Base-by-base conservation (phyloP, 768 basidiomycete genomes). In the Trametes maxima region DNA sequence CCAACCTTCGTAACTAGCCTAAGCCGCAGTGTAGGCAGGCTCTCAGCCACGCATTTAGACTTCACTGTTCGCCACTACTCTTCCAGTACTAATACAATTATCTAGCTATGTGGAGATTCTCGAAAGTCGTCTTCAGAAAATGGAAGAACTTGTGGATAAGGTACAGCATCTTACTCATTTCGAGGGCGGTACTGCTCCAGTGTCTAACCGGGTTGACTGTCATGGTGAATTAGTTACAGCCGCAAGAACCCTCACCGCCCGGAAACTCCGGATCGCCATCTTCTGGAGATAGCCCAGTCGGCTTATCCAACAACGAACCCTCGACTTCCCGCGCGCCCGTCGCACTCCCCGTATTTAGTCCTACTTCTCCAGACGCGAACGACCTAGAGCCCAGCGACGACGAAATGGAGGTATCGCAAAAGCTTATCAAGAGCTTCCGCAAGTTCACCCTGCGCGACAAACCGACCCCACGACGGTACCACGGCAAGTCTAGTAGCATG, bases 401-500 rank as follows among this genome's bases (percentile, higher is more conserved):
- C 39, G 68, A 68, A 25, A 33, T 49, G 35, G 65, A 62, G 47
- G 55, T 59, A 17, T 52, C 36, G 24, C 37, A n/a, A 24, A 61
- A 45, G 3, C 57, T 60, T 19, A 22, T 57, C 40, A 53, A 57
- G 12, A 61, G 24, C 37, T 33, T 63, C 35, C 33, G 37, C 37
- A 54, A 51, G 37, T 35, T 49, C 28, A 44, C 40, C 11, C 25
- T 47, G 1, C 54, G 37, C 19, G 21, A n/a, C 19, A 11, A 40
- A 5, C 39, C n/a, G 21, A 35, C 36, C 3, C n/a, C 45, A 3
- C 53, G 51, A 28, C 60, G 66, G 16, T 68, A 66, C 45, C 50
- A 66, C 8, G 69, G 69, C 33, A 69, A 69, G 40, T 66, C 67
- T 0, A 69, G 69, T 21, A 57, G 60, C 12, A 44, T 66, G 36